Base-by-base conservation (phyloP, 495 filamentous ascomycete species). In the Neurospora tetrasperma region DNA sequence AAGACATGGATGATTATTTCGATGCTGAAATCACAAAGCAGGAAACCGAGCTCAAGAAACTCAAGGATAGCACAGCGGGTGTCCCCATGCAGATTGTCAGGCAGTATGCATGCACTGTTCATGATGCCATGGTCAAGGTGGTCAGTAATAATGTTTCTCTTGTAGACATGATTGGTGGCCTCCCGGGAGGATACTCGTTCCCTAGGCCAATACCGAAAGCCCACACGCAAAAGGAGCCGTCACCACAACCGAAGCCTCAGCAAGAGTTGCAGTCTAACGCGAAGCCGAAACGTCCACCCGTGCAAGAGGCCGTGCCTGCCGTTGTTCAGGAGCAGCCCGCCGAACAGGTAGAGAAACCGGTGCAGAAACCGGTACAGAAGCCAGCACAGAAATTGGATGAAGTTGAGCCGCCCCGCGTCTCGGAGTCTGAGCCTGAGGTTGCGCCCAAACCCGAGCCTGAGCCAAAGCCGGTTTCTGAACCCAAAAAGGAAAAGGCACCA, bases 1-100 rank as follows among this genome's bases (percentile, higher is more conserved):
- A 87, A 66, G 85, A 87, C 41, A 82, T 88, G 69, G 85, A 84
- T 38, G 83, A 84, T 27, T 84, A 85, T 42, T 85, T 88, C 54
- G 82, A 85, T 69, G 73, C 79, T 3, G 77, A 85, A 71, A 86
- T 87, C 71, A 74, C 75, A 9, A 82, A 86, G 69, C 73, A 79
- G 2, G 81, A 86, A 41, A 74, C 74, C 1, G 80, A 87, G 38
- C 74, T 88, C 35, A 78, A 79, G 68, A 79, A 82, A 48, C 71
- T 85, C 20, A 76, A 82, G 71, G 77, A 76, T 18, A 73, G 76
- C 5, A 75, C 78, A 18, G 71, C 75, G 10, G 74, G 66, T 38
- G 73, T 73, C 1, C 78, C 79, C n/a, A 73, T 76, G 7, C 59
- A 48, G 18, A 77, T 80, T 23, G 73, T 76, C 39, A 69, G 72